phyloP scores from a whole-genome alignment of 2,329 filamentous ascomycete species.

The Westerdykella ornata region DNA sequence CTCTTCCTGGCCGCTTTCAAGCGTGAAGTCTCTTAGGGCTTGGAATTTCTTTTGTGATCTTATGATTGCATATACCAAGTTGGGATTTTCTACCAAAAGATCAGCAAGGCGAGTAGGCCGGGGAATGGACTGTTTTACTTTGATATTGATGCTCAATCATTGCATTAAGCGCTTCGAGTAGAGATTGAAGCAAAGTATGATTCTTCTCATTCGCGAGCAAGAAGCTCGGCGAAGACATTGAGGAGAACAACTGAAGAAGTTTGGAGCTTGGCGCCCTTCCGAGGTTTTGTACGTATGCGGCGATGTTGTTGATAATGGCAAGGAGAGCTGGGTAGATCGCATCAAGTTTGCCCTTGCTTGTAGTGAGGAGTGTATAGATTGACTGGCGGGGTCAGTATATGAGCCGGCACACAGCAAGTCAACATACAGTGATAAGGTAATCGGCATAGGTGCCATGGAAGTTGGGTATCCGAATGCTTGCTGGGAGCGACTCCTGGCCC shows the following conservation, averaged over 20 bases:
- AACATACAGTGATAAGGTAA: conserved; percentile 78
- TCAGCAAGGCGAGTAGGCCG: conserved; percentile 11
- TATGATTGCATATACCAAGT: conserved; percentile 72
- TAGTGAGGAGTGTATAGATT: conserved; percentile 84
- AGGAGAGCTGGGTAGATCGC: conserved; percentile 88
- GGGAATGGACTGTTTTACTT: conserved; percentile 46
- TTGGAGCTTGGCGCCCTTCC: conserved; percentile 70
- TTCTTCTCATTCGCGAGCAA: conserved; percentile 89
- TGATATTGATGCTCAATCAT: conserved; percentile 83
- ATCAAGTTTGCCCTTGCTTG: conserved; percentile 81
- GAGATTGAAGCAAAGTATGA: conserved; percentile 68
- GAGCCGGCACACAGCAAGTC: background rate
- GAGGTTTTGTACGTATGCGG: conserved; percentile 73
- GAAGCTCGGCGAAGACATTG: conserved; percentile 91
- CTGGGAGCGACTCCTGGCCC: conserved; percentile 78
- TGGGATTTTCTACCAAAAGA: conserved; percentile 59
- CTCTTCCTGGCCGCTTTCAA: conserved; percentile 88
- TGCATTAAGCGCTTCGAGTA: conserved; percentile 83
- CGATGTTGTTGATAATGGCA: conserved; percentile 88
- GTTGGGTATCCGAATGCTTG: conserved; percentile 70
- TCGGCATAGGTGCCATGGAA: conserved; percentile 91
- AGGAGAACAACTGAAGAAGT: conserved; percentile 78
- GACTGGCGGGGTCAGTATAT: conserved; percentile 51
- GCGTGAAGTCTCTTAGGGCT: conserved; percentile 75
- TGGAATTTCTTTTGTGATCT: conserved; percentile 78